Percentiles rank a stretch among this genome's conserved stretches.
Evolutionary conservation across 2,329 filamentous ascomycete species (phyloP).

Genomic region (Corniculantispora saksenae): DNA sequence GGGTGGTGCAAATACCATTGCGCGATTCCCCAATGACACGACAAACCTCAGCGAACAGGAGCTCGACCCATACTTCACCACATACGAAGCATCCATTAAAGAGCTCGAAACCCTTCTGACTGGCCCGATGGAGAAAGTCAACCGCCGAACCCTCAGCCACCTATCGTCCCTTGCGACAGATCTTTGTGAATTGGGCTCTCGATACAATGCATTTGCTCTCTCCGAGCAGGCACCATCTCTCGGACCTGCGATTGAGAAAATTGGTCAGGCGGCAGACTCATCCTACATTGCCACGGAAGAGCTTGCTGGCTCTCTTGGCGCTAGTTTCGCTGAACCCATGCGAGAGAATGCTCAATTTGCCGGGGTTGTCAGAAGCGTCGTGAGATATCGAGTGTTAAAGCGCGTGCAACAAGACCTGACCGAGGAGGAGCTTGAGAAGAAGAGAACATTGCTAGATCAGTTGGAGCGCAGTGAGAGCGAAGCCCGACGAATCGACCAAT

Average conservation of each 20-base stretch:
- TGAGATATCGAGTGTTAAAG: slow-evolving; percentile 89
- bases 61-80: slow-evolving; percentile 92
- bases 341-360: slow-evolving; percentile 97
- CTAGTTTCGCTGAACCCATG: slow-evolving; percentile 96
- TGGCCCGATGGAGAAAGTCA: slow-evolving; percentile 96
- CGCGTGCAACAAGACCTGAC: slow-evolving; percentile 98
- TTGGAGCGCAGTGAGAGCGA: slow-evolving; percentile 93
- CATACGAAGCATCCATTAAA: slow-evolving; percentile 88
- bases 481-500: slow-evolving; percentile 90
- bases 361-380: slow-evolving; percentile 83
- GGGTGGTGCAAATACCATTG: slow-evolving; percentile 61
- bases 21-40: slow-evolving; percentile 79
- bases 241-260: slow-evolving; percentile 87
- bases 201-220: slow-evolving; percentile 94
- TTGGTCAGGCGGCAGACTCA: slow-evolving; percentile 91
- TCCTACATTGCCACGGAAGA: slow-evolving; percentile 97
- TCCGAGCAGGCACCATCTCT: slow-evolving; percentile 89
- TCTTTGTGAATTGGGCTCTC: slow-evolving; percentile 88
- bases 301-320: slow-evolving; percentile 81
- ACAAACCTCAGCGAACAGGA: slow-evolving; percentile 82
- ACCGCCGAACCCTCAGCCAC: slow-evolving; percentile 83
- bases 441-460: slow-evolving; percentile 77
- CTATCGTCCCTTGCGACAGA: slow-evolving; percentile 82
- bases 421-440: slow-evolving; percentile 87
- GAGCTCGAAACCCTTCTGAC: slow-evolving; percentile 86